Evolutionary conservation across 2,329 filamentous ascomycete genomes (phyloP).

Genomic region (Paraconiothyrium sp.): DNA sequence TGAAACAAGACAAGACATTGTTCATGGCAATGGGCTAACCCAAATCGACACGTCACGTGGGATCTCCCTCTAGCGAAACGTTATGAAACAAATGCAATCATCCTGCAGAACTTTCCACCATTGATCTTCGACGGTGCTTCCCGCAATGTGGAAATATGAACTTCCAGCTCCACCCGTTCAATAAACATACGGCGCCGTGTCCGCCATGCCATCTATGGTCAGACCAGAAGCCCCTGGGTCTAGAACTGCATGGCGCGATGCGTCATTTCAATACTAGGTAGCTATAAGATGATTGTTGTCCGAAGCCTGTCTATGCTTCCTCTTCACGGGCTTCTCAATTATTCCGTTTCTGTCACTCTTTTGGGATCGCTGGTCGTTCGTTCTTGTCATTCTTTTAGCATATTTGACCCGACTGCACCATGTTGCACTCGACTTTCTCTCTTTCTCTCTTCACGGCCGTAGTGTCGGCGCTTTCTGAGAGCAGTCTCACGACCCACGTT

Average conservation of each 20-base stretch:
- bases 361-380: conserved; percentile 46
- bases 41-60: conserved; percentile 15
- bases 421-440: conserved; percentile 44
- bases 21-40: neutral
- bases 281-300: conserved; percentile 27
- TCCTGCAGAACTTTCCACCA: conserved; percentile 20
- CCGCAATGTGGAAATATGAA: conserved; percentile 17
- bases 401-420: conserved; percentile 36
- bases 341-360: conserved; percentile 34
- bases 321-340: conserved; percentile 35
- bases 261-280: conserved; percentile 28
- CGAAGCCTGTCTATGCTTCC: conserved; percentile 20
- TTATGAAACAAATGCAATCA: conserved; percentile 20
- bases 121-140: conserved; percentile 3
- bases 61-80: conserved; percentile 22
- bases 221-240: conserved; percentile 9
- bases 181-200: conserved; percentile 13
- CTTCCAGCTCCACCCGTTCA: conserved; percentile 10
- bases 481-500: conserved; percentile 53
- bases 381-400: conserved; percentile 38
- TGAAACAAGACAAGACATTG: neutral
- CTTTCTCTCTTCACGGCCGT: conserved; percentile 45
- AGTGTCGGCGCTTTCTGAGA: conserved; percentile 52
- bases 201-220: neutral
- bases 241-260: conserved; percentile 24